These are phyloP conservation scores for Dujonia santamariae DNA, from an alignment of 1,139 yeast species.

Conservation along the genomic window DNA sequence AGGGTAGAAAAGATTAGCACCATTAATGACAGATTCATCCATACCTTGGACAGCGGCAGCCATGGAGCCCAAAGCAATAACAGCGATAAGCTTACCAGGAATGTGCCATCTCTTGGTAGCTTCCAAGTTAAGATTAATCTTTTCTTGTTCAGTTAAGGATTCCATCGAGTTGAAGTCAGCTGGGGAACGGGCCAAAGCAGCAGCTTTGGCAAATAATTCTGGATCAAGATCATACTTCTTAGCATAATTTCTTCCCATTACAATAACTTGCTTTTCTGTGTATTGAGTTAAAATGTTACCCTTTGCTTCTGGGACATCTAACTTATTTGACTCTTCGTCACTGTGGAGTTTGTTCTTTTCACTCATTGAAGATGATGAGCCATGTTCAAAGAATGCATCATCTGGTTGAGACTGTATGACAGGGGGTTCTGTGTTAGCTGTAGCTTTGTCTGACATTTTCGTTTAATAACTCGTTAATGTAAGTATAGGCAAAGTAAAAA, in stretches of 20 bases:
- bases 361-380: constrained; percentile 11
- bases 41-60: constrained; percentile 93
- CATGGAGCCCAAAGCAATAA: constrained; percentile 74
- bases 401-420: constrained; percentile 4
- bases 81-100: constrained; percentile 57
- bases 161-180: constrained; percentile 55
- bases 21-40: constrained; percentile 87
- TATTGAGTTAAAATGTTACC: constrained; percentile 65
- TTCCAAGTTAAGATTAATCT: constrained; percentile 48
- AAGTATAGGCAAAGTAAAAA: too few relatives aligned
- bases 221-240: constrained; percentile 56
- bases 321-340: constrained; percentile 6
- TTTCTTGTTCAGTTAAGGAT: constrained; percentile 58
- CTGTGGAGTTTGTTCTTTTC: constrained; percentile 6
- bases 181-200: constrained; percentile 73
- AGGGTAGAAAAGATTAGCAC: constrained; percentile 76
- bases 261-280: constrained; percentile 61
- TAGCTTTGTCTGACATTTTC: not conserved
- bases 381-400: constrained; percentile 15
- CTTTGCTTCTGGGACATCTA: constrained; percentile 14
- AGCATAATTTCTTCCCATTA: constrained; percentile 72
- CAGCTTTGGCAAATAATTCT: constrained; percentile 69
- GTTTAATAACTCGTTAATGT: not conserved
- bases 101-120: constrained; percentile 65
- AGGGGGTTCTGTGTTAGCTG: not conserved